Conservation (phyloP, 441 rosid species). For the Syzygium malaccense region DNA sequence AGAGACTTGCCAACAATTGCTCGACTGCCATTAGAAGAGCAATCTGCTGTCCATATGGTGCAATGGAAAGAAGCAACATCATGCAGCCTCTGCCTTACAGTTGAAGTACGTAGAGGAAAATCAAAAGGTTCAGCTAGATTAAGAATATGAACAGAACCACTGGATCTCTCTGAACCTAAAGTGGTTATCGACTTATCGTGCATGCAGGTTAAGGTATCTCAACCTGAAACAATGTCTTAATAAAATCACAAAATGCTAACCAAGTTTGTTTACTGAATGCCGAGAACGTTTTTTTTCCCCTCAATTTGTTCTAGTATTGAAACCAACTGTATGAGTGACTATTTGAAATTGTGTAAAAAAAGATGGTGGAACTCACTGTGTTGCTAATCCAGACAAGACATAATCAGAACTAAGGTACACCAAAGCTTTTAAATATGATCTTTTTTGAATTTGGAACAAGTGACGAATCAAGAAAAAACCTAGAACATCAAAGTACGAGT, state of each 20-base stretch:
- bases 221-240: neutral
- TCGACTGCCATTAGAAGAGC: constrained; percentile 30
- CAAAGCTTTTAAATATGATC: too few species aligned
- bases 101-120: constrained; percentile 10
- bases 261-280: neutral
- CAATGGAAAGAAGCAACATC: constrained; percentile 30
- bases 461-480: too few species aligned
- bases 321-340: neutral
- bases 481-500: too few species aligned
- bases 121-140: constrained; percentile 45
- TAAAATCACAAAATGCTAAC: neutral
- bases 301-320: neutral
- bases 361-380: neutral
- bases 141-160: constrained; percentile 48
- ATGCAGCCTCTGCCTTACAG: constrained; percentile 14
- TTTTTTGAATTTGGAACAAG: too few species aligned
- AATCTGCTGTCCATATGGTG: constrained; percentile 94
- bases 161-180: constrained; percentile 55
- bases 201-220: constrained; percentile 50
- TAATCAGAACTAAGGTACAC: neutral
- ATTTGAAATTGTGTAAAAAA: neutral
- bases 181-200: constrained; percentile 90
- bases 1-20: constrained; percentile 62
- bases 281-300: neutral
- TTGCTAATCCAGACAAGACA: neutral